Percentiles rank a stretch among this genome's conserved stretches.
Evolutionary conservation across 306 rosid species (phyloP).

Genomic region (Medicago lupulina): DNA sequence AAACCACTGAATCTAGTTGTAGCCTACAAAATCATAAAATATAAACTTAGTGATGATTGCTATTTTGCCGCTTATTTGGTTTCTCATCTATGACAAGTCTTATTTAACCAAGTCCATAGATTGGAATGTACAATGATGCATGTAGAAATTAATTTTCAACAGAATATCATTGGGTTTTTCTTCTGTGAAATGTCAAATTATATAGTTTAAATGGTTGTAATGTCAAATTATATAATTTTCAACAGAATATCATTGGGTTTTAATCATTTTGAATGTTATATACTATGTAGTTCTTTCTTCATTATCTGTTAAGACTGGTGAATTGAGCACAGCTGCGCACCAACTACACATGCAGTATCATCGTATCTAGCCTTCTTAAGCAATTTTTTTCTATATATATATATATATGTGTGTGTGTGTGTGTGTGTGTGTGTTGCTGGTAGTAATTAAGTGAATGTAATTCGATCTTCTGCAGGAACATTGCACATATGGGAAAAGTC

Average conservation of each 20-base stretch:
- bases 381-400: not conserved
- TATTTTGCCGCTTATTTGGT: constrained; percentile 5
- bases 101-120: constrained; percentile 13
- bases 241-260: no score
- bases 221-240: no score
- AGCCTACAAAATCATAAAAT: constrained; percentile 19
- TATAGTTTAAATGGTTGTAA: not conserved
- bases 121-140: constrained; percentile 6
- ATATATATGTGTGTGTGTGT: no score
- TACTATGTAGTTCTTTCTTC: constrained; percentile 19
- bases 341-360: constrained; percentile 11
- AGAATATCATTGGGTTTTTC: constrained; percentile 1
- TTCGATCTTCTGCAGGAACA: constrained; percentile 61
- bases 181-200: constrained; percentile 19
- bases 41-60: constrained; percentile 10
- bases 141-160: not conserved
- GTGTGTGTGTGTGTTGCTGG: constrained; percentile 1
- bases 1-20: not conserved
- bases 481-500: constrained; percentile 82
- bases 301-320: constrained; percentile 11
- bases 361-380: constrained; percentile 9
- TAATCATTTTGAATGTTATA: constrained; percentile 18
- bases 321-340: constrained; percentile 2
- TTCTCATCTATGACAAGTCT: constrained; percentile 23
- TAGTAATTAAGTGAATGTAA: constrained; percentile 21